Evolutionary conservation across 140 eudicot species (phyloP).

Genomic region (Anethum foeniculum): DNA sequence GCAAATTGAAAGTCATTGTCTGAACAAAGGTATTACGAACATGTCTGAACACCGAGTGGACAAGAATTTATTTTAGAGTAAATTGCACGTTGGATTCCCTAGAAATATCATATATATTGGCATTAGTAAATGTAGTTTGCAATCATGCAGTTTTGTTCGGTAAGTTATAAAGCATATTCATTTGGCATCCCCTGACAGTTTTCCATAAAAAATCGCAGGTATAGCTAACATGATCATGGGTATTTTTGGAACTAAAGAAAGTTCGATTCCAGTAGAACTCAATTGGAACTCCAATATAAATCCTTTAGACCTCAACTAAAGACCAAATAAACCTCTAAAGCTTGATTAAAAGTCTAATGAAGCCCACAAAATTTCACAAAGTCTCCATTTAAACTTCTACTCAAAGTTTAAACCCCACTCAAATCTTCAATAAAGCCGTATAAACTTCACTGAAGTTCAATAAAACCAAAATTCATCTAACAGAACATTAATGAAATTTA

Average conservation of each 20-base stretch:
- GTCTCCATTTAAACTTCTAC: neutral
- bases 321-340: too few relatives aligned
- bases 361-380: neutral
- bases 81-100: neutral
- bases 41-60: neutral
- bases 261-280: too few relatives aligned
- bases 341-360: too few relatives aligned
- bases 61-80: too few relatives aligned
- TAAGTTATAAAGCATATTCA: too few relatives aligned
- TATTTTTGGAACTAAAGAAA: too few relatives aligned
- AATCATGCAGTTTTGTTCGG: neutral
- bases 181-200: too few relatives aligned
- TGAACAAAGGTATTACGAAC: neutral
- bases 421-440: neutral
- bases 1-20: neutral
- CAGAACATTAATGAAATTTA: neutral
- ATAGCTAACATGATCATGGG: too few relatives aligned
- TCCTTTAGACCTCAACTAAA: too few relatives aligned
- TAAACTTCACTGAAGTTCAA: neutral
- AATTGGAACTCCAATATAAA: too few relatives aligned
- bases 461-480: neutral
- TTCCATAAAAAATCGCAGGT: too few relatives aligned
- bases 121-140: neutral
- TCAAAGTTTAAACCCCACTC: neutral
- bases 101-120: neutral